Base-by-base conservation (phyloP, 768 basidiomycete genomes). In the Phaeotremella skinneri region DNA sequence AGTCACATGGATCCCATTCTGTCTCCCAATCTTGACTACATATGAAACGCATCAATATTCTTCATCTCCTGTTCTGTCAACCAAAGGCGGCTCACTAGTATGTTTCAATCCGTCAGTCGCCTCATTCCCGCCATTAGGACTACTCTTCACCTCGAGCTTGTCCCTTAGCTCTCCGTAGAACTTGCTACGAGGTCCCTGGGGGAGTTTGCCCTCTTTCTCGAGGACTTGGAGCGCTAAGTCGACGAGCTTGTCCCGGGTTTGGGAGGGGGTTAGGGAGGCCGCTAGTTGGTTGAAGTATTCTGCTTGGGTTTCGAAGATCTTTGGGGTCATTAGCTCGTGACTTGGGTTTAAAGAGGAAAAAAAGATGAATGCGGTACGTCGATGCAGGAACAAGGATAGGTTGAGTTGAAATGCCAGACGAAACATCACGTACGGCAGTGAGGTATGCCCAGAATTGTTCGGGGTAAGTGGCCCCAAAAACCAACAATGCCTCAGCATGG, bases 1-100 rank as follows among this genome's bases (percentile, higher is more conserved):
- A 1, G 91, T 92, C 48, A 94, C 90, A 64, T 97, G 93, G 39
- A 96, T 85, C 2, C 89, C 82, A 61, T 97, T 96, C 79, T 96
- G 92, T 62, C 93, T 81, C 16, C 88, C 84, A 74, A 87, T 87
- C 77, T 93, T 96, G 81, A 96, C 90, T 92, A 67, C 29, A 59
- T 27, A 43, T n/a, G 9, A 11, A 13, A 29, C 50, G 52, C 56
- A 57, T 41, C 17, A 43, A 30, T 32, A 17, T n/a, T 23, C 2
- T 41, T 34, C 7, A n/a, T 27, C 32, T 32, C 29, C 62, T 52
- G 13, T 34, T 55, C 31, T 16, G 37, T 23, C 31, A n/a, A 50
- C 11, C 9, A 11, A 4, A 30, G 11, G 43, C 1, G 13, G 79
- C 87, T 54, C 69, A 92, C 91, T 82, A n/a, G 84, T 86, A 72